Evolutionary conservation across 805 yeast genomes (phyloP).

Genomic region (Candida coquimbonensis): DNA sequence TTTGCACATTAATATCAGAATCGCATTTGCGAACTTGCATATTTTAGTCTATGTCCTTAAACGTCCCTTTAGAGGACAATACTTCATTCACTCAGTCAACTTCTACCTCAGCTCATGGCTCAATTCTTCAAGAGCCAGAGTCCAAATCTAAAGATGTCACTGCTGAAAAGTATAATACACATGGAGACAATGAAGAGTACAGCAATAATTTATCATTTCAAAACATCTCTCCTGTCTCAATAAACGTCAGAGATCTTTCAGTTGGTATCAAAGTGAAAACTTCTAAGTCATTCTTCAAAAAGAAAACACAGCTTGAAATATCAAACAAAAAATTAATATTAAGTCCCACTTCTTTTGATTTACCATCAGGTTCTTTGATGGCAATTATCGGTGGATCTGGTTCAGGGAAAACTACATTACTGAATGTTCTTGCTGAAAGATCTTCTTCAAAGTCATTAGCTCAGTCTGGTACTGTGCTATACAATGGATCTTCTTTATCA

Average conservation of each 20-base stretch:
- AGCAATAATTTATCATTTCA: conserved; percentile 5
- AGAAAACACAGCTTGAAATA: not conserved
- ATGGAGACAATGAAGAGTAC: not conserved
- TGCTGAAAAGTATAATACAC: not conserved
- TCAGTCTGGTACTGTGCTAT: conserved; percentile 36
- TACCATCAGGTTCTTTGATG: conserved; percentile 58
- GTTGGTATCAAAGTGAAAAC: not conserved
- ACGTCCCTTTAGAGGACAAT: too few species aligned
- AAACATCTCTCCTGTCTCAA: conserved; percentile 4
- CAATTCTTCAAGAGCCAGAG: too few species aligned
- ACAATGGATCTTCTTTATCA: conserved; percentile 21
- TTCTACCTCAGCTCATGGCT: too few species aligned
- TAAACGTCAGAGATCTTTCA: conserved; percentile 6
- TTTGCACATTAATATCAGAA: too few species aligned
- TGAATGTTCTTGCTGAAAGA: conserved; percentile 59
- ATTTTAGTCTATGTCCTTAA: too few species aligned
- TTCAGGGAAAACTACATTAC: conserved; percentile 76
- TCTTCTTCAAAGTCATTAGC: conserved; percentile 29
- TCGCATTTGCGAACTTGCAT: too few species aligned
- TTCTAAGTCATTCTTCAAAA: not conserved
- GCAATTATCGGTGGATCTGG: conserved; percentile 91
- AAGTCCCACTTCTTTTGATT: conserved; percentile 45
- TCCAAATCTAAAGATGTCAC: not conserved
- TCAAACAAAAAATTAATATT: conserved; percentile 5
- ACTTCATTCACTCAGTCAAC: too few species aligned